Evolutionary conservation across 768 basidiomycete species (phyloP).

Genomic region (Gelatoporia subvermispora): DNA sequence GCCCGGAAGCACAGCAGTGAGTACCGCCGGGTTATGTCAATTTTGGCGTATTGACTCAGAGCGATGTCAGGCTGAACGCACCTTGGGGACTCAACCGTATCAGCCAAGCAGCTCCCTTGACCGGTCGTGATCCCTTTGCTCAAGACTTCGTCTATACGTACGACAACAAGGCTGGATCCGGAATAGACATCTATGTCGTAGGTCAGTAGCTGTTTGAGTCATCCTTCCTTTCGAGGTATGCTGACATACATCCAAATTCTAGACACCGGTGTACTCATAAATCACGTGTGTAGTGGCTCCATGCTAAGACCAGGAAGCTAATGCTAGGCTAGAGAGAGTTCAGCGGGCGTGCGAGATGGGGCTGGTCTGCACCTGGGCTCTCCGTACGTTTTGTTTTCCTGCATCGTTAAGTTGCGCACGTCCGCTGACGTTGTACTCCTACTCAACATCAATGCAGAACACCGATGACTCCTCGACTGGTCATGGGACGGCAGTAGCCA

Average conservation of each 20-base stretch:
- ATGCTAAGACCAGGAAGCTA: too few species aligned
- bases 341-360: too few species aligned
- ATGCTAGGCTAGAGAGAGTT: too few species aligned
- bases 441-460: too few species aligned
- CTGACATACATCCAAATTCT: not conserved
- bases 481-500: too few species aligned
- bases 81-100: constrained; percentile 20
- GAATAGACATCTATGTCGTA: constrained; percentile 40
- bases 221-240: not conserved
- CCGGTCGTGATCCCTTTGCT: constrained; percentile 6
- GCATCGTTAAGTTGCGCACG: too few species aligned
- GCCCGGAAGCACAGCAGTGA: constrained; percentile 3
- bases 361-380: too few species aligned
- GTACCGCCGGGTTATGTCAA: not conserved
- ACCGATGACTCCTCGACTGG: too few species aligned
- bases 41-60: not conserved
- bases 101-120: constrained; percentile 7
- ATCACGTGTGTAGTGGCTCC: constrained; percentile 11
- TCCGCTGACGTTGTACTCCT: too few species aligned
- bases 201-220: constrained; percentile 19
- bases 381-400: too few species aligned
- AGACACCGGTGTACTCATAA: constrained; percentile 18
- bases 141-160: constrained; percentile 21
- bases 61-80: constrained; percentile 12
- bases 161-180: constrained; percentile 26